Base-by-base conservation (phyloP, 176 grass and related monocot species). In the Secale cereale region DNA sequence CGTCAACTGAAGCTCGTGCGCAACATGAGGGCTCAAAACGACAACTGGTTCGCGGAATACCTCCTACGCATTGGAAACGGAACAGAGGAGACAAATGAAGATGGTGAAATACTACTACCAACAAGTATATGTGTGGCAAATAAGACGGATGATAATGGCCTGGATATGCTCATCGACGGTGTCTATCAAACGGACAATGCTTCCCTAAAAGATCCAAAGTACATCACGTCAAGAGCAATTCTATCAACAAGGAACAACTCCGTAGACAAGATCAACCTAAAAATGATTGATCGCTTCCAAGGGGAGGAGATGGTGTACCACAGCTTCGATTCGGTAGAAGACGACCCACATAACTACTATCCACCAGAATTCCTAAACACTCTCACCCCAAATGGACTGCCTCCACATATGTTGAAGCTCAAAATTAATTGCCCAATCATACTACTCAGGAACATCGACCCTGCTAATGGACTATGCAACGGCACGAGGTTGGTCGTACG, bases 191-290 rank as follows among this genome's bases (percentile, higher is more conserved):
- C 14, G 46, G 46, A 50, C 14, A 50, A 50, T 16, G 14, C 46
- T 50, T 50, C 41, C 41, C 41, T 45, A 45, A 45, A 45, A 45
- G 46, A 50, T 50, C 46, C 46, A 50, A 16, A 41, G 10, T 50
- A 50, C 13, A 16, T 50, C 46, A 50, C 46, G 13, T 50, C 46
- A 50, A 50, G 46, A 50, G 46, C 46, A 50, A 50, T 50, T 50
- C 3, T 50, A 50, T 41, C 46, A 1, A 50, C 46, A 50, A 50
- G 46, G 46, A 50, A 50, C 46, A 14, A 50, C 22, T 60, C 3
- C 22, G 46, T 80, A 40, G 67, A 82, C 14, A 13, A 16, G 12
- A 87, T 81, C 17, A 41, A n/a, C n/a, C n/a, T n/a, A n/a, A n/a
- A n/a, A n/a, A n/a, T n/a, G n/a, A n/a, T n/a, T n/a, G n/a, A n/a